These are phyloP conservation scores for Clonostachys chloroleuca DNA, from an alignment of 2,329 filamentous ascomycete genomes.

Conservation along the genomic window DNA sequence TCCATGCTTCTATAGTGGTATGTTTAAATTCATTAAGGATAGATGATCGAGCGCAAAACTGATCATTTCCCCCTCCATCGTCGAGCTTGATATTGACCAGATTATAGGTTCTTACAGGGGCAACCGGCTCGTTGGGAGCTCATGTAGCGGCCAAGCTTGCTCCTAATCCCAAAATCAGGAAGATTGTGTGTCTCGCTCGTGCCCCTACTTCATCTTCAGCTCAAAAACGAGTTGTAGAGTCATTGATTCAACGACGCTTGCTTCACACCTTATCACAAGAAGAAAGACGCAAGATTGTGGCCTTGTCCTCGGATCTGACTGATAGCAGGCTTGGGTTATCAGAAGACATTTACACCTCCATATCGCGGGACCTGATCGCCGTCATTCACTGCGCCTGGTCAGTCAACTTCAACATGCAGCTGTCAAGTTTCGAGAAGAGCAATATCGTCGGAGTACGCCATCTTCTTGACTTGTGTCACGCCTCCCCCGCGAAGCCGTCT, in stretches of 20 bases:
- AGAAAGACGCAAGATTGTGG: constrained; percentile 14
- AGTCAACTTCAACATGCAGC: constrained; percentile 51
- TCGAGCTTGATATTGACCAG: neutral
- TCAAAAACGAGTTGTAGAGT: constrained; percentile 12
- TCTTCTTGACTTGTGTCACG: constrained; percentile 32
- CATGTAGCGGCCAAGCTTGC: constrained; percentile 54
- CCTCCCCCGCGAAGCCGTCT: constrained; percentile 7
- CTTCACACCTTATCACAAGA: constrained; percentile 12
- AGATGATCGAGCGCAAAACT: too few species aligned
- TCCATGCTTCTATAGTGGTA: too few species aligned
- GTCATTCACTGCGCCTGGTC: constrained; percentile 50
- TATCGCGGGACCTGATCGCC: constrained; percentile 24
- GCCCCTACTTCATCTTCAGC: constrained; percentile 20
- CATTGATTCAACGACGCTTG: constrained; percentile 21
- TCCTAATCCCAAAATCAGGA: constrained; percentile 44
- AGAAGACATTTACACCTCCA: constrained; percentile 10
- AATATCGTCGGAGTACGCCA: constrained; percentile 38
- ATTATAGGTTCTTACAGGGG: constrained; percentile 46
- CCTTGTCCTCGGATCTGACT: constrained; percentile 20
- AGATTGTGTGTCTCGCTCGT: constrained; percentile 46
- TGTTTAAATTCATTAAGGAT: neutral
- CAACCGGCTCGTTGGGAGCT: constrained; percentile 58
- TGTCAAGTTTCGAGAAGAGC: constrained; percentile 42
- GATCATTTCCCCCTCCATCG: too few species aligned
- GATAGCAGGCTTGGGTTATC: constrained; percentile 31